phyloP scores from a whole-genome alignment of 176 grass and related monocot species.

The Tuctoria greenei region DNA sequence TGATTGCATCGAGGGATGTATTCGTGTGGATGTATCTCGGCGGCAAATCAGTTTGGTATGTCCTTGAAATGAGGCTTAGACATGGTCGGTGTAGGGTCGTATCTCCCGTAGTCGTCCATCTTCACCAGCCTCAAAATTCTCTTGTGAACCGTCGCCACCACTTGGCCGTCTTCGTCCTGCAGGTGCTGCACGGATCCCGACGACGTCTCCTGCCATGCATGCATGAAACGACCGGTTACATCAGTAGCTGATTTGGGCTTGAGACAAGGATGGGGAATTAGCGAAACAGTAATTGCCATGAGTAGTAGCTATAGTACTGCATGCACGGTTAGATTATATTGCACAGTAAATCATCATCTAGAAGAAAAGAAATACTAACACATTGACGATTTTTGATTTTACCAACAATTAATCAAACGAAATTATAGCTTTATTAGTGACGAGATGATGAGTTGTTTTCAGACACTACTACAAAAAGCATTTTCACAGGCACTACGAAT shows the following conservation, averaged over 20 bases:
- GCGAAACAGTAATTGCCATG: background rate
- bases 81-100: slow-evolving; percentile 58
- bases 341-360: background rate
- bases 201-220: slow-evolving; percentile 15
- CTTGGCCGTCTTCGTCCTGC: slow-evolving; percentile 32
- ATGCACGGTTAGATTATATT: no score
- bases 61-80: slow-evolving; percentile 79
- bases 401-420: background rate
- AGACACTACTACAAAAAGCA: no score
- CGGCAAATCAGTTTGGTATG: slow-evolving; percentile 56
- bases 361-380: background rate
- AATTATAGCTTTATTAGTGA: background rate
- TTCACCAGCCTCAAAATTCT: slow-evolving; percentile 61
- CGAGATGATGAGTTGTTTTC: background rate
- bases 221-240: background rate
- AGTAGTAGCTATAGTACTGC: background rate
- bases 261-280: background rate
- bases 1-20: background rate
- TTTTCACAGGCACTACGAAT: no score
- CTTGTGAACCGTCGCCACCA: slow-evolving; percentile 20
- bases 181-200: slow-evolving; percentile 21
- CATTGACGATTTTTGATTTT: background rate
- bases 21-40: background rate
- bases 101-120: slow-evolving; percentile 62
- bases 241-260: background rate